phyloP scores from a whole-genome alignment of 345 rosid species.

The Abelmoschus esculentus region DNA sequence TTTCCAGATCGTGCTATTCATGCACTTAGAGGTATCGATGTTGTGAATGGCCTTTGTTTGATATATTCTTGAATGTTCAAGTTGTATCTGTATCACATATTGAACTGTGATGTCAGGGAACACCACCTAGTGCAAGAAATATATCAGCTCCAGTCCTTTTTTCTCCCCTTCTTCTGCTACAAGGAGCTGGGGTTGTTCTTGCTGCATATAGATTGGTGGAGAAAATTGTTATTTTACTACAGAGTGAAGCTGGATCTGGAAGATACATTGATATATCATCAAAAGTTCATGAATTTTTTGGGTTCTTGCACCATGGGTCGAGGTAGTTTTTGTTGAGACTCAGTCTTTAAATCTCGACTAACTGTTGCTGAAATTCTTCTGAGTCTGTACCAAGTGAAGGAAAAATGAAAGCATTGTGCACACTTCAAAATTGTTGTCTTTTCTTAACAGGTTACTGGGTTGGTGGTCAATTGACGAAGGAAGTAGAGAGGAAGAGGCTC shows the following conservation, averaged over 20 bases:
- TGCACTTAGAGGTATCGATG: constrained; percentile 70
- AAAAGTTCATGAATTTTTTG: constrained; percentile 53
- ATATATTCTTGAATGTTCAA: not conserved
- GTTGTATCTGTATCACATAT: not conserved
- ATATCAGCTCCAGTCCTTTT: constrained; percentile 49
- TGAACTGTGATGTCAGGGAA: constrained; percentile 45
- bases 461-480: constrained; percentile 99
- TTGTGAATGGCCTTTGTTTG: not conserved
- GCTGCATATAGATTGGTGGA: constrained; percentile 57
- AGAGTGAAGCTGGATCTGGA: constrained; percentile 36
- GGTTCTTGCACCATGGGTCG: constrained; percentile 73
- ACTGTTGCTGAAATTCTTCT: not conserved
- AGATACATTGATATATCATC: constrained; percentile 39
- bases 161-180: constrained; percentile 62
- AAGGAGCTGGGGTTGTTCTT: constrained; percentile 75
- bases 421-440: not conserved
- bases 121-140: constrained; percentile 58
- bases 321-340: constrained; percentile 31
- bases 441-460: constrained; percentile 56
- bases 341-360: constrained; percentile 9
- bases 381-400: not conserved
- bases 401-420: not conserved
- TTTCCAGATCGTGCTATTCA: constrained; percentile 77
- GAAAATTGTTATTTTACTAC: constrained; percentile 40
- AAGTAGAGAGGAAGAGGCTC: constrained; percentile 79